Base-by-base conservation (phyloP, 441 rosid species). In the Lagerstroemia fauriei region DNA sequence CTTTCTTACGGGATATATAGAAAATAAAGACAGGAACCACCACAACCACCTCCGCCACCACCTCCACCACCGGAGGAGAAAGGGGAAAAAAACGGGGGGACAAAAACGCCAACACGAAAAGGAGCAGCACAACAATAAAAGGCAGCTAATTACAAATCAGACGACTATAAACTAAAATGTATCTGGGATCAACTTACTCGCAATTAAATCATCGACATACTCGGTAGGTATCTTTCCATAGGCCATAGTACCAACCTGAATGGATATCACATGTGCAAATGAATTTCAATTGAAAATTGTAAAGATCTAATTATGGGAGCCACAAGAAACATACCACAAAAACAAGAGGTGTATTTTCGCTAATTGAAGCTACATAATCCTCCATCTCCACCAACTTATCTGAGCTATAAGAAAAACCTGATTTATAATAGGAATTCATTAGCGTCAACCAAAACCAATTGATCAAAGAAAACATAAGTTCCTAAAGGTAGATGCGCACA, bases 171-270 rank as follows among this genome's bases (percentile, higher is more conserved):
- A n/a, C 29, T 47, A n/a, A 38, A 47, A 41, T 73, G 29, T 14
- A 13, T 38, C 44, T 38, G 44, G 44, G 44, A 82, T 71, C 31
- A 79, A 85, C 90, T 86, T 86, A 93, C 97, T 85, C n/a, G 98
- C 90, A 51, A 95, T 84, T 74, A 89, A 89, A 81, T 93, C 96
- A 50, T 95, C 96, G 0, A 91, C 88, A 76, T 92, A 93, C 66
- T 93, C 94, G 0, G 89, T 85, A 2, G 92, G 89, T 79, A 93
- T 92, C 85, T 93, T 95, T 59, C 98, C 98, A 61, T 95, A 95
- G 20, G 97, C 88, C 98, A 95, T 92, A 1, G 97, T 95, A 80
- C 98, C 98, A 74, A 92, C 90, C 98, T 95, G 90, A 77, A 82
- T 27, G 25, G 29, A 41, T 44, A 78, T 31, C 61, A 82, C 57